phyloP scores from a whole-genome alignment of 106 monocot species.

The Apostasia shenzhenica region DNA sequence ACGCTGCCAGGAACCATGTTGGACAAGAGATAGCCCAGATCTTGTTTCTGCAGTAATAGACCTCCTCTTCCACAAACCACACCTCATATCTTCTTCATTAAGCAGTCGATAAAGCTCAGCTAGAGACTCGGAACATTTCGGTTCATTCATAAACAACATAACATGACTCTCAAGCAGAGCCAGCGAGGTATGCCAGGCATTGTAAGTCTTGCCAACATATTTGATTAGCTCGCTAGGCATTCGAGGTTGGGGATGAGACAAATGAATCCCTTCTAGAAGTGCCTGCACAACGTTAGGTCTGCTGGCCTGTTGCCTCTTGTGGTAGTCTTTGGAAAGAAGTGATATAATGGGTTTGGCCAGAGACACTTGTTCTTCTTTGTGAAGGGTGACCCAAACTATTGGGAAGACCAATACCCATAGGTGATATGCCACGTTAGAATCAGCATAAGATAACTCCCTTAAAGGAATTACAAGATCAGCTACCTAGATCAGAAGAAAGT shows the following conservation, averaged over 20 bases:
- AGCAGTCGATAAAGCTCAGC: slow-evolving; percentile 92
- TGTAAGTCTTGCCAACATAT: slow-evolving; percentile 96
- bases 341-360: slow-evolving; percentile 92
- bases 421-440: slow-evolving; percentile 94
- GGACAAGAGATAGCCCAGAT: slow-evolving; percentile 93
- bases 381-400: slow-evolving; percentile 97
- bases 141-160: slow-evolving; percentile 87
- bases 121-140: slow-evolving; percentile 97
- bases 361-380: slow-evolving; percentile 82
- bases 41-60: slow-evolving; percentile 98
- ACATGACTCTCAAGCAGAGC: slow-evolving; percentile 93
- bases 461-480: slow-evolving; percentile 77
- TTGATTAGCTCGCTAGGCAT: slow-evolving; percentile 99
- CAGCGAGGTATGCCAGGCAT: slow-evolving; percentile 93
- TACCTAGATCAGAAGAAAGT: slow-evolving; percentile 39
- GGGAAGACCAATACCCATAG: slow-evolving; percentile 98
- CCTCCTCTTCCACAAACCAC: slow-evolving; percentile 95
- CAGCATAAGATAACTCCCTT: slow-evolving; percentile 82
- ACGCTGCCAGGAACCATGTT: slow-evolving; percentile 98
- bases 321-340: slow-evolving; percentile 94
- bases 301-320: slow-evolving; percentile 83
- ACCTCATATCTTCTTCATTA: slow-evolving; percentile 98
- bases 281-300: slow-evolving; percentile 99
- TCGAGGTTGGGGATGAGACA: slow-evolving; percentile 98
- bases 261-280: slow-evolving; percentile 94